Conservation (phyloP, 2,329 filamentous ascomycete species). For the Raffaelea ambrosiae region DNA sequence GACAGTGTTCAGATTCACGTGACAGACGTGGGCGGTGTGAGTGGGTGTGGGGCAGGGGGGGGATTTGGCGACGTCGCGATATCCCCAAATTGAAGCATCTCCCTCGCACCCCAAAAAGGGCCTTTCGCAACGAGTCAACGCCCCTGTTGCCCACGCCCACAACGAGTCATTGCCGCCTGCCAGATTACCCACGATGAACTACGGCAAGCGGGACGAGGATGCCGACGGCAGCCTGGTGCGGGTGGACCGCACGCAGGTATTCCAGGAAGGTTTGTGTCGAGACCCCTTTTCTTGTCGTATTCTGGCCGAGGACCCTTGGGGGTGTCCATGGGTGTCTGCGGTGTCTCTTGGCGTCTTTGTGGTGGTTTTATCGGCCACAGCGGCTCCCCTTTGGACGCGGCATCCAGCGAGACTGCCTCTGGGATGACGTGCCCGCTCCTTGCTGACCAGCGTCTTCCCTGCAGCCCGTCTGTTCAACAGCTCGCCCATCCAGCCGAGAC, state of each 20-base stretch:
- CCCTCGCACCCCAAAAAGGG: conserved; percentile 5
- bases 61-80: conserved; percentile 15
- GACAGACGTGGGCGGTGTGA: conserved; percentile 2
- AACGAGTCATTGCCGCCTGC: conserved; percentile 2
- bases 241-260: conserved; percentile 95
- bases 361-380: no score
- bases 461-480: conserved; percentile 94
- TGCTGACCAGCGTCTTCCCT: no score
- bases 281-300: neutral
- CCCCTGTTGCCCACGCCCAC: neutral
- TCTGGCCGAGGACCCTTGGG: no score
- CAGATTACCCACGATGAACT: conserved; percentile 65
- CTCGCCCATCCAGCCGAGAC: conserved; percentile 90
- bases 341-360: no score
- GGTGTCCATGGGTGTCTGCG: no score
- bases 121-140: neutral
- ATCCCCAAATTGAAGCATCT: conserved; percentile 9
- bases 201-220: conserved; percentile 99
- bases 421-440: no score
- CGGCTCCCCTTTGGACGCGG: no score
- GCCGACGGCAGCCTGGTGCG: conserved; percentile 88
- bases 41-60: conserved; percentile 13
- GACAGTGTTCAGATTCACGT: neutral
- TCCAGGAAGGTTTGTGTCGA: conserved; percentile 77
- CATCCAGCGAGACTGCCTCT: no score